phyloP scores from a whole-genome alignment of 257 asterid genomes.

The Nicotiana paniculata region DNA sequence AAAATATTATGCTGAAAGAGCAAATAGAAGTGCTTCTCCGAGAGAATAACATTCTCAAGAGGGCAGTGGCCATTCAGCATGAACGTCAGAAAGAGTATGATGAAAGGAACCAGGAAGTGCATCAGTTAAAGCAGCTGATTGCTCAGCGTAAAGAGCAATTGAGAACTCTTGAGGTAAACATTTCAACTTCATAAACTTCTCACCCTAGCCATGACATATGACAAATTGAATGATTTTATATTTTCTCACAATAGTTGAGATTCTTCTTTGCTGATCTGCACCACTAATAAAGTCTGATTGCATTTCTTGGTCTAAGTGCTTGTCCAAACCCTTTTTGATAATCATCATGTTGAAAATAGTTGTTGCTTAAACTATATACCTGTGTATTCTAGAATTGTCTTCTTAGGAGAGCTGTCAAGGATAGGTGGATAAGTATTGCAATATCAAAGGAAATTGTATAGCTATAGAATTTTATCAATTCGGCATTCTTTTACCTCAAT shows the following conservation, averaged over 20 bases:
- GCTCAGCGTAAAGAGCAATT: conserved; percentile 60
- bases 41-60: conserved; percentile 69
- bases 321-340: background rate
- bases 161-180: conserved; percentile 65
- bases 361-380: background rate
- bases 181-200: background rate
- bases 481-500: background rate
- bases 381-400: background rate
- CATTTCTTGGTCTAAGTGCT: background rate
- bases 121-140: conserved; percentile 61
- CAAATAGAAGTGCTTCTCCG: conserved; percentile 47
- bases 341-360: background rate
- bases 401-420: background rate
- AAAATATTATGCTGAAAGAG: conserved; percentile 56
- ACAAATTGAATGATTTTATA: background rate
- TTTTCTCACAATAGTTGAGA: background rate
- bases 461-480: background rate
- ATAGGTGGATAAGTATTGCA: background rate
- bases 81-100: conserved; percentile 80
- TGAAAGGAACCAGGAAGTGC: conserved; percentile 55
- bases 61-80: conserved; percentile 76
- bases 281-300: background rate
- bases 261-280: background rate
- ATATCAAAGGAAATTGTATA: background rate
- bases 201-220: background rate